phyloP scores from a whole-genome alignment of 805 yeast genomes.

The Metschnikowia noctiluminum region DNA sequence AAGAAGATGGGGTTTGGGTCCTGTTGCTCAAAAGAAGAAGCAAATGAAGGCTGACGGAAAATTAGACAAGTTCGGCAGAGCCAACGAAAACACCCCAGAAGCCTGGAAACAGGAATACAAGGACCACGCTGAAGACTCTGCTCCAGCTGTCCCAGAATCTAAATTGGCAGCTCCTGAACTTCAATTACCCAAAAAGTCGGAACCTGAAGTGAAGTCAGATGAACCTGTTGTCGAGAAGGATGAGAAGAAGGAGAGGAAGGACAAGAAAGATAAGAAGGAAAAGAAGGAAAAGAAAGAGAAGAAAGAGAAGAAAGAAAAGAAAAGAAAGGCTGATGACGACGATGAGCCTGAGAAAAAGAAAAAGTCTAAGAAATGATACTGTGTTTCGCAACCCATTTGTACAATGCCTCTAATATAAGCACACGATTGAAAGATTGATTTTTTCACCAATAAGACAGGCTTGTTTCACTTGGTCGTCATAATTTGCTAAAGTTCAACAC shows the following conservation, averaged over 20 bases:
- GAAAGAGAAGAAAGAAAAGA: slow-evolving; percentile 37
- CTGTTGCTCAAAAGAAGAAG: slow-evolving; percentile 97
- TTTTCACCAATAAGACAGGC: too few relatives aligned
- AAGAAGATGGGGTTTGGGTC: slow-evolving; percentile 99
- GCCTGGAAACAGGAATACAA: slow-evolving; percentile 86
- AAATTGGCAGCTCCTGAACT: slow-evolving; percentile 47
- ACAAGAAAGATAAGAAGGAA: slow-evolving; percentile 57
- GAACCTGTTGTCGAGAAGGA: slow-evolving; percentile 14
- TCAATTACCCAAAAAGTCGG: slow-evolving; percentile 49
- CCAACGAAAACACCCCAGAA: slow-evolving; percentile 89
- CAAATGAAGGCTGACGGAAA: slow-evolving; percentile 96
- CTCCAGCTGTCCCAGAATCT: slow-evolving; percentile 56
- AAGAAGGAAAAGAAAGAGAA: slow-evolving; percentile 56
- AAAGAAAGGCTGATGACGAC: slow-evolving; percentile 27
- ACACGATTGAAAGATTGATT: too few relatives aligned
- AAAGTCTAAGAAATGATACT: slow-evolving; percentile 40
- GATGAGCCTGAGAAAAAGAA: slow-evolving; percentile 49
- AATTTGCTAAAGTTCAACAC: not conserved
- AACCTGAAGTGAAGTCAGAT: slow-evolving; percentile 10
- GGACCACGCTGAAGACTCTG: slow-evolving; percentile 57
- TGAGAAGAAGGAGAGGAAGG: slow-evolving; percentile 31
- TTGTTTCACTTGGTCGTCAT: too few relatives aligned
- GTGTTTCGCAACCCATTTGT: slow-evolving; percentile 5
- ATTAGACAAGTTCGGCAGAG: slow-evolving; percentile 92
- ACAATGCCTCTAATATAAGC: slow-evolving; percentile 5